These are phyloP conservation scores for Cryptococcus floricola DNA, from an alignment of 1,284 basidiomycete genomes.

Conservation along the genomic window DNA sequence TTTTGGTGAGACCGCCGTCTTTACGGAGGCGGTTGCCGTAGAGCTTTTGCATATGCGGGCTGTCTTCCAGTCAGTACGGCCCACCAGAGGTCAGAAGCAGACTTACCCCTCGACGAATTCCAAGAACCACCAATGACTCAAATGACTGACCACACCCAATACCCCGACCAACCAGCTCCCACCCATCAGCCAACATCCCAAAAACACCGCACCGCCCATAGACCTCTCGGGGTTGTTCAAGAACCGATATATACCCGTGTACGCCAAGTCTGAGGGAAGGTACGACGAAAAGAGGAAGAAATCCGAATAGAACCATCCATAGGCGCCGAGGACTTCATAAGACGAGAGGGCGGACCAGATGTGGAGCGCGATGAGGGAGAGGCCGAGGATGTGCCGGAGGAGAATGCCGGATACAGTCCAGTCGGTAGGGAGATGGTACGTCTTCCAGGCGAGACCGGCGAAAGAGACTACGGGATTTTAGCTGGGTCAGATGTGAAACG, in stretches of 20 bases:
- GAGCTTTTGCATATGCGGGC: slow-evolving; percentile 93
- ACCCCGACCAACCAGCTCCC: slow-evolving; percentile 79
- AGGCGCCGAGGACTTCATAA: slow-evolving; percentile 87
- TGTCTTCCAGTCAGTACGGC: slow-evolving; percentile 38
- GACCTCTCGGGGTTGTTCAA: slow-evolving; percentile 90
- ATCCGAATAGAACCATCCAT: slow-evolving; percentile 98
- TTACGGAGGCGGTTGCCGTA: slow-evolving; percentile 89
- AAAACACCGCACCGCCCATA: slow-evolving; percentile 92
- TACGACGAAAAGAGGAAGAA: slow-evolving; percentile 84
- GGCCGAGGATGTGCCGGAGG: slow-evolving; percentile 79
- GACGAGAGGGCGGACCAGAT: slow-evolving; percentile 86
- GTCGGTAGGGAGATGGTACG: slow-evolving; percentile 70
- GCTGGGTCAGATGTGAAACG: background rate
- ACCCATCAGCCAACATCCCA: slow-evolving; percentile 85
- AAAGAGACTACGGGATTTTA: slow-evolving; percentile 63
- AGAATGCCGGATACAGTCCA: slow-evolving; percentile 90
- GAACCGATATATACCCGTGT: slow-evolving; percentile 95
- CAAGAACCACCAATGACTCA: slow-evolving; percentile 90
- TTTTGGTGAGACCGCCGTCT: slow-evolving; percentile 94
- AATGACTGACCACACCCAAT: slow-evolving; percentile 77
- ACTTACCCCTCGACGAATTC: slow-evolving; percentile 78
- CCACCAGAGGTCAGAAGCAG: background rate
- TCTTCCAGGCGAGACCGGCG: slow-evolving; percentile 76
- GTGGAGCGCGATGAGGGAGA: slow-evolving; percentile 80
- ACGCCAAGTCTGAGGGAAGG: slow-evolving; percentile 84